phyloP scores from a whole-genome alignment of 371 early-diverging fungal species.

The Homolaphlyctis polyrhiza region DNA sequence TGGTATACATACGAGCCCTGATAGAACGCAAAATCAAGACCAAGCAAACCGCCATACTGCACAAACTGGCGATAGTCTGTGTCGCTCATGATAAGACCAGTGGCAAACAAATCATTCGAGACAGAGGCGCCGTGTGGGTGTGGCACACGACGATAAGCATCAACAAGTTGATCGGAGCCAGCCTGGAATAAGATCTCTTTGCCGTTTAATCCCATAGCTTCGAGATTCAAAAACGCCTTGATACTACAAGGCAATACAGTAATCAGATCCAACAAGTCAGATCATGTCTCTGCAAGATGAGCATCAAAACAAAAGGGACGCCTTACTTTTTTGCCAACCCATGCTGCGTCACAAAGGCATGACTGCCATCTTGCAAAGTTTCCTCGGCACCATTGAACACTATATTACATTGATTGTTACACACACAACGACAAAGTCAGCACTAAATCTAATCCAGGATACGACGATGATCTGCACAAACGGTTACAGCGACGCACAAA shows the following conservation, averaged over 20 bases:
- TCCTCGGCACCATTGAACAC: conserved; percentile 81
- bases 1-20: conserved; percentile 68
- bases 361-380: conserved; percentile 69
- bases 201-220: conserved; percentile 68
- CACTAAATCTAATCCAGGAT: too few species aligned
- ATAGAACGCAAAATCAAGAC: conserved; percentile 66
- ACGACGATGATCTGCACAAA: neutral
- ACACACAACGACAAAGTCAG: too few species aligned
- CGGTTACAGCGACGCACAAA: conserved; percentile 40
- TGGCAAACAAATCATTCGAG: conserved; percentile 70
- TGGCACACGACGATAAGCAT: conserved; percentile 64
- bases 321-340: conserved; percentile 49
- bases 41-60: conserved; percentile 54
- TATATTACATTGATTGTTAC: too few species aligned
- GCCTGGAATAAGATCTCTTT: conserved; percentile 73
- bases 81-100: conserved; percentile 67
- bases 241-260: conserved; percentile 26
- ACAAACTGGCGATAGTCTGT: conserved; percentile 77
- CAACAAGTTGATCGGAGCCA: conserved; percentile 62
- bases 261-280: neutral
- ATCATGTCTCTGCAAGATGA: neutral
- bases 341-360: conserved; percentile 66
- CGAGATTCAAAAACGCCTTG: conserved; percentile 66
- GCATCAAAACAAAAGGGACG: too few species aligned
- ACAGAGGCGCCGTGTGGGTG: conserved; percentile 70